Conservation (phyloP, 2,329 filamentous ascomycete species). For the Botrytis cinerea region DNA sequence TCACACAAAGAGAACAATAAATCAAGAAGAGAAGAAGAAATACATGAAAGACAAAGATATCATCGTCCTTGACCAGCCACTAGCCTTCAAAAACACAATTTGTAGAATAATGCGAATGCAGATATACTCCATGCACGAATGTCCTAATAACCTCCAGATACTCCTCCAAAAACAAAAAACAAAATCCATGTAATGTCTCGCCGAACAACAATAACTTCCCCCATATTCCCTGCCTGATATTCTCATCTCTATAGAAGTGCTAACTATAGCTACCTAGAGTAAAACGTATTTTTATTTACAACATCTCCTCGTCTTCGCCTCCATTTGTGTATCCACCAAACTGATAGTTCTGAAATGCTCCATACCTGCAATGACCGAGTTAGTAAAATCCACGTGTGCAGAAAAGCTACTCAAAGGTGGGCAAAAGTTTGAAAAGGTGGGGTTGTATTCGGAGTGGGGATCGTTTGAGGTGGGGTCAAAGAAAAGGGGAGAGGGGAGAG, state of each 20-base stretch:
- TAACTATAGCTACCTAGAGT: conserved; percentile 33
- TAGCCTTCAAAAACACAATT: conserved; percentile 31
- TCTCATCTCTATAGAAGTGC: conserved; percentile 30
- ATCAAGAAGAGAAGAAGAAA: conserved; percentile 17
- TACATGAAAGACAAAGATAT: conserved; percentile 26
- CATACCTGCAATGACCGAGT: conserved; percentile 28
- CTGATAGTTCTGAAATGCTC: conserved; percentile 34
- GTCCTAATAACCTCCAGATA: conserved; percentile 3
- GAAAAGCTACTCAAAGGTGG: neutral
- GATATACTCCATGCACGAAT: conserved; percentile 25
- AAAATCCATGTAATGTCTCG: conserved; percentile 10
- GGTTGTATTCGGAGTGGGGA: conserved; percentile 8
- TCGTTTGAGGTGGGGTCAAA: conserved; percentile 15
- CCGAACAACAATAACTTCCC: conserved; percentile 22
- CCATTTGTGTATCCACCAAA: conserved; percentile 33
- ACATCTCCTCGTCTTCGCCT: conserved; percentile 42
- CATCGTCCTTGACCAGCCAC: conserved; percentile 26
- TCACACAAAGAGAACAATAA: conserved; percentile 27
- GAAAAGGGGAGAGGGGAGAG: neutral
- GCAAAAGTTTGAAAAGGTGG: neutral
- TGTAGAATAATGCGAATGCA: conserved; percentile 30
- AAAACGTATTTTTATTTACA: conserved; percentile 38
- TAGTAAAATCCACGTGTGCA: conserved; percentile 1
- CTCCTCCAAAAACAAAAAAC: conserved; percentile 7
- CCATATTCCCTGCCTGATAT: conserved; percentile 18